Evolutionary conservation across 768 basidiomycete species (phyloP).

Genomic region (Collybiopsis luxurians): DNA sequence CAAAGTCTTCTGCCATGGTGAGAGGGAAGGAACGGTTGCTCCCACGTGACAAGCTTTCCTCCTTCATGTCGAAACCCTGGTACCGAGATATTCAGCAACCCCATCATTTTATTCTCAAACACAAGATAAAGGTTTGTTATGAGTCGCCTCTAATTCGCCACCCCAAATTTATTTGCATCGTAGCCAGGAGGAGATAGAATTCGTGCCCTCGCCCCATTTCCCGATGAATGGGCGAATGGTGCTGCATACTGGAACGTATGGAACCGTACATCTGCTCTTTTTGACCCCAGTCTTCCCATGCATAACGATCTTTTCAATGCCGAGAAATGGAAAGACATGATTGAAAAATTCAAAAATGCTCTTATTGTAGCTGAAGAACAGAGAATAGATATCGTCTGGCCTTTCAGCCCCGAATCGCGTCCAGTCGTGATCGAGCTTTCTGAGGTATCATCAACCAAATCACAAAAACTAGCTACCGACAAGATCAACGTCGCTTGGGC

Average conservation of each 20-base stretch:
- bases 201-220: background rate
- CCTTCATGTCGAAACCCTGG: slow-evolving; percentile 26
- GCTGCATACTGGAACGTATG: background rate
- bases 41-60: background rate
- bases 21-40: background rate
- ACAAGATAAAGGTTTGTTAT: slow-evolving; percentile 45
- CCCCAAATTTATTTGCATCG: no score
- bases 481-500: slow-evolving; percentile 56
- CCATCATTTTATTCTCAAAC: slow-evolving; percentile 40
- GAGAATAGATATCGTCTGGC: slow-evolving; percentile 36
- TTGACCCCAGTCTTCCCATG: background rate
- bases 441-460: background rate
- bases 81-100: slow-evolving; percentile 29
- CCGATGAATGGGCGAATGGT: background rate
- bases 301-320: slow-evolving; percentile 20
- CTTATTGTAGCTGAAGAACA: slow-evolving; percentile 44
- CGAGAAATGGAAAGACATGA: slow-evolving; percentile 42
- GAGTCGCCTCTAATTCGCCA: no score
- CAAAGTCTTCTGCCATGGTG: slow-evolving; percentile 25
- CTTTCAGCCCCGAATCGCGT: slow-evolving; percentile 4
- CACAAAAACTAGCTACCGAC: slow-evolving; percentile 12
- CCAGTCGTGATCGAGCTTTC: slow-evolving; percentile 10
- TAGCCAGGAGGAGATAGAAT: background rate
- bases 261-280: background rate
- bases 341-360: slow-evolving; percentile 47